phyloP scores from a whole-genome alignment of 768 basidiomycete genomes.

The Termitomyces sp. region DNA sequence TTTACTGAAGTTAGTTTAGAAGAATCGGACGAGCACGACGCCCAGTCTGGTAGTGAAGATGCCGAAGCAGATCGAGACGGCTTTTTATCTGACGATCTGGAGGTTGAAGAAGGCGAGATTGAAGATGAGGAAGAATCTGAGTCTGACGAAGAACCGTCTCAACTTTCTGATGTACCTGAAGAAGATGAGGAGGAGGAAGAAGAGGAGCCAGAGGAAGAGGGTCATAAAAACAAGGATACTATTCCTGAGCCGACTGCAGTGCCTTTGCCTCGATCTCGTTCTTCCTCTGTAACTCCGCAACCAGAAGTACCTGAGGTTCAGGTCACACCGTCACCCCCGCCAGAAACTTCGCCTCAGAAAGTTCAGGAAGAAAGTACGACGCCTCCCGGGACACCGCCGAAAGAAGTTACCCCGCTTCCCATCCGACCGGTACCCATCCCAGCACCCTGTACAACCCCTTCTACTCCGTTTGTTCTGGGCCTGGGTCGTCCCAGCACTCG shows the following conservation, averaged over 20 bases:
- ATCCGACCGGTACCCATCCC: conserved; percentile 23
- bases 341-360: conserved; percentile 26
- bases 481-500: conserved; percentile 60
- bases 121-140: conserved; percentile 19
- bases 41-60: conserved; percentile 27
- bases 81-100: conserved; percentile 15
- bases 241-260: conserved; percentile 32
- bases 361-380: conserved; percentile 50
- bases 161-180: conserved; percentile 16
- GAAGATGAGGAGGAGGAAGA: conserved; percentile 15
- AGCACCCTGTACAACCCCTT: conserved; percentile 31
- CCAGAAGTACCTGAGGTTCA: conserved; percentile 44
- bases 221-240: conserved; percentile 16
- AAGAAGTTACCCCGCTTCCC: conserved; percentile 36
- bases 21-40: conserved; percentile 20
- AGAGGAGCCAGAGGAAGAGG: conserved; percentile 14
- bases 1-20: conserved; percentile 44
- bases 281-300: conserved; percentile 59
- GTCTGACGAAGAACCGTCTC: conserved; percentile 12
- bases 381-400: conserved; percentile 61
- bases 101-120: conserved; percentile 11
- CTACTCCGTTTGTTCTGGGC: conserved; percentile 42
- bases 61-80: conserved; percentile 21
- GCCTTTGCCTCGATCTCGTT: conserved; percentile 42
- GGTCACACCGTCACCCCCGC: conserved; percentile 32